Evolutionary conservation across 2,329 filamentous ascomycete genomes (phyloP), one percentile per base, ranked within the genome.

Genomic region (Aspergillus luchuensis): DNA sequence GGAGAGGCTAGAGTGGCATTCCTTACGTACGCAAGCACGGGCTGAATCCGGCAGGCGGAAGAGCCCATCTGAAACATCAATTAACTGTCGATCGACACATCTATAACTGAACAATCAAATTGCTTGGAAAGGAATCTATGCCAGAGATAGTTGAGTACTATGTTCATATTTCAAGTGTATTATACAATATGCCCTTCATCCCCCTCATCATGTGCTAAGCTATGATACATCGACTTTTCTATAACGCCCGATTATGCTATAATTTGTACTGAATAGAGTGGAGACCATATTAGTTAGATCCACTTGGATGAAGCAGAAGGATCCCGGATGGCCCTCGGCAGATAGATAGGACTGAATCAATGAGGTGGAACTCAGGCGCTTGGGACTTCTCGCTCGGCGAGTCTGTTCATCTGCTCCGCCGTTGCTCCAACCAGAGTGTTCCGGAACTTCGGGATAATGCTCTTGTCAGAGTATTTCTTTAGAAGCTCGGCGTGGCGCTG

Each of bases 1-100:
- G 65, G 73, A 75, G 70, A 76, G 72, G 74, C 73, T 76, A 76
- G 71, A 75, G 74, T 76, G 74, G 73, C 63, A 63, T 64, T 61
- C 72, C 74, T 74, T 74, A 72, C 71, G 67, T 73, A 70, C 69
- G 60, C 66, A 58, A 69, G 60, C 66, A 54, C 61, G 63, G 61
- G 61, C 66, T 58, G 61, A 64, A 69, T 66, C 43, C 47, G 63
- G 63, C 54, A 66, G 67, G 65, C 66, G 65, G 66, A 68, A 65
- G 48, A 38, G 8, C 15, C 41, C 41, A 45, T 52, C 49, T 52
- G 45, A 49, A 49, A 49, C 45, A 30, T 15, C 19, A 8, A 21
- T 25, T 49, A 23, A 21, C 15, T 49, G 25, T 15, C 13, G 33
- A 30, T 17, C 33, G 33, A 10, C 10, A 30, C n/a, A 21, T 45